These are phyloP conservation scores for Dothidotthia symphoricarpi DNA, from an alignment of 2,329 filamentous ascomycete genomes.

Conservation along the genomic window DNA sequence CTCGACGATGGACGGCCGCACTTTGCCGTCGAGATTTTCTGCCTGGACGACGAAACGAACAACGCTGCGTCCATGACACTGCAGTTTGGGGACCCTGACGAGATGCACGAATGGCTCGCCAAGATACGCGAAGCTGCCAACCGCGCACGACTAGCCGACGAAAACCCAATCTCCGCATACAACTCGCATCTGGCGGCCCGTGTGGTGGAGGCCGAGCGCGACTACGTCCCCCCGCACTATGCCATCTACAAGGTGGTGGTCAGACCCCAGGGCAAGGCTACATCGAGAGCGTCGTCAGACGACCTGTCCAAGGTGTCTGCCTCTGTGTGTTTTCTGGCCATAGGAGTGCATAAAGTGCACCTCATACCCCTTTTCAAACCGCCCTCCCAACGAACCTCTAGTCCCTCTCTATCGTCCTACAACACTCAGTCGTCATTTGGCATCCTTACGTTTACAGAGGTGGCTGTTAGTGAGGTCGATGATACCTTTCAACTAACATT, in stretches of 20 bases:
- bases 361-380: conserved; percentile 64
- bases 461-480: conserved; percentile 61
- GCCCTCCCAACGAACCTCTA: conserved; percentile 53
- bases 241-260: conserved; percentile 68
- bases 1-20: conserved; percentile 66
- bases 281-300: conserved; percentile 60
- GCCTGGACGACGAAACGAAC: conserved; percentile 63
- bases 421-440: conserved; percentile 58
- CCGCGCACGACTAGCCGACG: conserved; percentile 53
- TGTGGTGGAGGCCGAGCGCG: conserved; percentile 63
- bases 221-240: conserved; percentile 67
- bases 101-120: conserved; percentile 64
- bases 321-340: conserved; percentile 65
- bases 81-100: conserved; percentile 62
- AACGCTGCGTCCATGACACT: conserved; percentile 63
- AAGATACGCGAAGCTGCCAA: conserved; percentile 61
- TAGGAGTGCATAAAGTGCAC: conserved; percentile 69
- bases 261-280: conserved; percentile 57
- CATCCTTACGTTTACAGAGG: conserved; percentile 60
- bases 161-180: conserved; percentile 55
- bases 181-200: conserved; percentile 63
- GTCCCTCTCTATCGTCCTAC: conserved; percentile 53
- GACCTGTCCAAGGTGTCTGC: conserved; percentile 65
- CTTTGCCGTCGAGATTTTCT: conserved; percentile 66
- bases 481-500: conserved; percentile 68